These are phyloP conservation scores for Vigna trinervia DNA, from an alignment of 306 rosid species.

Conservation along the genomic window DNA sequence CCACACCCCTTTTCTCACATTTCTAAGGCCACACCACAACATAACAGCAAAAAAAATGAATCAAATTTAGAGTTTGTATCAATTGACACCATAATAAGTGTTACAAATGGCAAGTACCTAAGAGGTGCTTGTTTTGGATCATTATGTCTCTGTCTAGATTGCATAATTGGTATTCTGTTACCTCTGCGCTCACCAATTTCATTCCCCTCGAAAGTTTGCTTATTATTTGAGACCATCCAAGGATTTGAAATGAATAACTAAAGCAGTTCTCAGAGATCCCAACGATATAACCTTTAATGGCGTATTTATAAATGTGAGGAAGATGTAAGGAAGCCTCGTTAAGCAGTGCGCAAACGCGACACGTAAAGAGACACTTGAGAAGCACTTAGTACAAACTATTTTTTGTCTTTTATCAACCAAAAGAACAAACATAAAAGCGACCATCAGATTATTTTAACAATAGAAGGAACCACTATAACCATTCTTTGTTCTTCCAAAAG, in stretches of 20 bases:
- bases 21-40: conserved; percentile 53
- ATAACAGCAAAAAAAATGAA: conserved; percentile 8
- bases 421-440: neutral
- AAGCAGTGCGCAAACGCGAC: neutral
- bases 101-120: neutral
- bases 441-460: neutral
- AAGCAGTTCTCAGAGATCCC: too few species aligned
- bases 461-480: neutral
- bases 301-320: neutral
- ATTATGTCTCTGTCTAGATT: conserved; percentile 29
- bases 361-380: neutral
- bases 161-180: conserved; percentile 29
- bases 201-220: conserved; percentile 3
- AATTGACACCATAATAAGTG: neutral
- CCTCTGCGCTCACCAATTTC: neutral
- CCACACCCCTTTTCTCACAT: conserved; percentile 1
- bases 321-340: conserved; percentile 1
- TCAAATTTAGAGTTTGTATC: neutral
- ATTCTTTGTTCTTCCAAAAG: neutral
- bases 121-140: conserved; percentile 3
- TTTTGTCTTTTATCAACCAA: neutral
- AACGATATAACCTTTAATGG: neutral
- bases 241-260: neutral
- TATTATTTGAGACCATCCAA: conserved; percentile 50
- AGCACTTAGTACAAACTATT: neutral